Conservation (phyloP, 371 early-diverging fungal genomes). For the Parasitella parasitica region DNA sequence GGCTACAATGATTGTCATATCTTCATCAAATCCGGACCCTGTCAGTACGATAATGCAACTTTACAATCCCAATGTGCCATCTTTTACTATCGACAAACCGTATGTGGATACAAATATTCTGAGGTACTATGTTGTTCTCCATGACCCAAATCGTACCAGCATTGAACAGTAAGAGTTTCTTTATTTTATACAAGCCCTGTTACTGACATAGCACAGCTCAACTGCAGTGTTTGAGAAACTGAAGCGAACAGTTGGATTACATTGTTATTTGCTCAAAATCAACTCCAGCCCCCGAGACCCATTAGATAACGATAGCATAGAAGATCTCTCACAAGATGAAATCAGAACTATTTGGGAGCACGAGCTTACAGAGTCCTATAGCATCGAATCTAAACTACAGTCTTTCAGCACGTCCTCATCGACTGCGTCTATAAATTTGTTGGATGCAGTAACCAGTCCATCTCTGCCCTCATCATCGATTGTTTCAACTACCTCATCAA, state of each 20-base stretch:
- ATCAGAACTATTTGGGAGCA: slow-evolving; percentile 25
- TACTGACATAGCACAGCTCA: slow-evolving; percentile 40
- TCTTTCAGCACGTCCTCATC: slow-evolving; percentile 2
- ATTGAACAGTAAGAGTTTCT: slow-evolving; percentile 57
- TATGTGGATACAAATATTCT: slow-evolving; percentile 68
- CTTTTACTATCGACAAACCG: slow-evolving; percentile 61
- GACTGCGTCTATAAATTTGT: background rate
- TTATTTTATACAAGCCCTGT: background rate
- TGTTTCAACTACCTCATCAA: slow-evolving; percentile 7
- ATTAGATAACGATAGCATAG: slow-evolving; percentile 24
- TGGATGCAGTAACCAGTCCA: slow-evolving; percentile 1
- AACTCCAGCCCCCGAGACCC: slow-evolving; percentile 49
- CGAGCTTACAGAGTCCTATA: slow-evolving; percentile 13
- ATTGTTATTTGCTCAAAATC: slow-evolving; percentile 63
- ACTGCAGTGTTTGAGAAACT: slow-evolving; percentile 60
- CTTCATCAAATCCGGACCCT: slow-evolving; percentile 79
- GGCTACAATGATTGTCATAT: slow-evolving; percentile 76
- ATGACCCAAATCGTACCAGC: slow-evolving; percentile 62
- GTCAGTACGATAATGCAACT: slow-evolving; percentile 65
- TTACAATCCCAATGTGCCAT: slow-evolving; percentile 55
- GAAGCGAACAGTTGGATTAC: slow-evolving; percentile 66
- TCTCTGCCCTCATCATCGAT: slow-evolving; percentile 7
- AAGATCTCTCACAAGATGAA: slow-evolving; percentile 10
- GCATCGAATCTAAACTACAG: slow-evolving; percentile 35
- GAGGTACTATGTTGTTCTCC: slow-evolving; percentile 74